These are phyloP conservation scores for Teratosphaeria zuluensis DNA, from an alignment of 2,329 filamentous ascomycete genomes.

Conservation along the genomic window DNA sequence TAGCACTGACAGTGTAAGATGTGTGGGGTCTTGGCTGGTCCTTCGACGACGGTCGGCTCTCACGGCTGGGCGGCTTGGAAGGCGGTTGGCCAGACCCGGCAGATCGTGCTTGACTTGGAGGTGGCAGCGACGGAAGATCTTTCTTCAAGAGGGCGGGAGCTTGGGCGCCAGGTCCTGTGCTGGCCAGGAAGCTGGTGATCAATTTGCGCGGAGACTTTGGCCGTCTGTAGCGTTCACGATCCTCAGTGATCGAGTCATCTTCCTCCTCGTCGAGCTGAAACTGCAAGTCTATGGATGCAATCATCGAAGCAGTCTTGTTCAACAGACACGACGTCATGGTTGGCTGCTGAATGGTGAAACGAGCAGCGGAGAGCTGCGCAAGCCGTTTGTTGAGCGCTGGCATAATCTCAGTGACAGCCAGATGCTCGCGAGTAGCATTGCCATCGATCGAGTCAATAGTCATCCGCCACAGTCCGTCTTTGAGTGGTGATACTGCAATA, in stretches of 20 bases:
- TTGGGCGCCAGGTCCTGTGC: slow-evolving; percentile 41
- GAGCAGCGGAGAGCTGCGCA: slow-evolving; percentile 30
- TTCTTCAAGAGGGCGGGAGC: slow-evolving; percentile 18
- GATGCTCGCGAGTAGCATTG: slow-evolving; percentile 61
- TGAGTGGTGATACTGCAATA: slow-evolving; percentile 48
- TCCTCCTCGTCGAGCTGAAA: slow-evolving; percentile 11
- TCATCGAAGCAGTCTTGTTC: slow-evolving; percentile 66
- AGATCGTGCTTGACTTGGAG: slow-evolving; percentile 8
- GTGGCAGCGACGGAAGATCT: slow-evolving; percentile 18
- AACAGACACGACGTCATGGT: slow-evolving; percentile 59
- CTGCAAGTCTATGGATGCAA: slow-evolving; percentile 51
- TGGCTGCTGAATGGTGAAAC: slow-evolving; percentile 59
- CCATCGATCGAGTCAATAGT: slow-evolving; percentile 58
- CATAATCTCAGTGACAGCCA: slow-evolving; percentile 63
- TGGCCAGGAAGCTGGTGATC: slow-evolving; percentile 66
- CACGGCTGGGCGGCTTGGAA: slow-evolving; percentile 28
- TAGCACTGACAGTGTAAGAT: slow-evolving; percentile 41
- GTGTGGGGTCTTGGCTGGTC: slow-evolving; percentile 18
- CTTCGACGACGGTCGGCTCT: slow-evolving; percentile 25
- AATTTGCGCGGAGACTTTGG: slow-evolving; percentile 84
- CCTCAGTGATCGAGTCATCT: slow-evolving; percentile 6
- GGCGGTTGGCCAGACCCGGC: slow-evolving; percentile 21
- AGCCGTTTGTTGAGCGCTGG: slow-evolving; percentile 18
- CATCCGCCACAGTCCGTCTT: slow-evolving; percentile 47
- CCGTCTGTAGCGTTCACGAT: slow-evolving; percentile 50